phyloP scores from a whole-genome alignment of 2,329 filamentous ascomycete genomes.

The Trematosphaeria pertusa region DNA sequence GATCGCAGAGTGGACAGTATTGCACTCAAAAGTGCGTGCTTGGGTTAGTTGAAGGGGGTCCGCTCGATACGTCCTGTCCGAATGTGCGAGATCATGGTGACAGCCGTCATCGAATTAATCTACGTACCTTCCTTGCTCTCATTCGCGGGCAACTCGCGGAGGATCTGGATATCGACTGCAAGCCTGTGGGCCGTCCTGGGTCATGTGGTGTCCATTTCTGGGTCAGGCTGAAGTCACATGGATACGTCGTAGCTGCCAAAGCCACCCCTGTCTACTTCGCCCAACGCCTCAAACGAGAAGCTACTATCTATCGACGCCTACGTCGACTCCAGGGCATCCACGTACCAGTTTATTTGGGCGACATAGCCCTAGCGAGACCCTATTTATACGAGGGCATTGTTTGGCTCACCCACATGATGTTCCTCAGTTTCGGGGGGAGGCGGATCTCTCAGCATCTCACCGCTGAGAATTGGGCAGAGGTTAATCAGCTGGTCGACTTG shows the following conservation, averaged over 20 bases:
- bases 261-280: slow-evolving; percentile 37
- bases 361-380: slow-evolving; percentile 22
- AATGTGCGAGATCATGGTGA: slow-evolving; percentile 47
- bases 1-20: slow-evolving; percentile 17
- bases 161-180: slow-evolving; percentile 29
- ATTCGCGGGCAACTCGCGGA: slow-evolving; percentile 32
- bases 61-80: slow-evolving; percentile 35
- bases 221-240: slow-evolving; percentile 50
- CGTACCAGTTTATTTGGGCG: slow-evolving; percentile 32
- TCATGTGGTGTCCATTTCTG: slow-evolving; percentile 51
- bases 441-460: slow-evolving; percentile 14
- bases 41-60: slow-evolving; percentile 18
- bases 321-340: slow-evolving; percentile 25
- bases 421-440: slow-evolving; percentile 30
- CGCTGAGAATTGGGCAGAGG: slow-evolving; percentile 11
- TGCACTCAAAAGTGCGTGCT: slow-evolving; percentile 24
- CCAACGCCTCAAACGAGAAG: slow-evolving; percentile 21
- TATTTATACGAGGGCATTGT: slow-evolving; percentile 30
- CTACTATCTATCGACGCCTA: slow-evolving; percentile 26
- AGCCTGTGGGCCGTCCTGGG: slow-evolving; percentile 35
- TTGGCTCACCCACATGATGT: slow-evolving; percentile 29
- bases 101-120: slow-evolving; percentile 38
- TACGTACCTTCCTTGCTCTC: slow-evolving; percentile 34
- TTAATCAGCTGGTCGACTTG: slow-evolving; percentile 10
- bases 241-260: slow-evolving; percentile 56